Conservation (phyloP, 345 rosid species). For the Carallia pectinifolia region DNA sequence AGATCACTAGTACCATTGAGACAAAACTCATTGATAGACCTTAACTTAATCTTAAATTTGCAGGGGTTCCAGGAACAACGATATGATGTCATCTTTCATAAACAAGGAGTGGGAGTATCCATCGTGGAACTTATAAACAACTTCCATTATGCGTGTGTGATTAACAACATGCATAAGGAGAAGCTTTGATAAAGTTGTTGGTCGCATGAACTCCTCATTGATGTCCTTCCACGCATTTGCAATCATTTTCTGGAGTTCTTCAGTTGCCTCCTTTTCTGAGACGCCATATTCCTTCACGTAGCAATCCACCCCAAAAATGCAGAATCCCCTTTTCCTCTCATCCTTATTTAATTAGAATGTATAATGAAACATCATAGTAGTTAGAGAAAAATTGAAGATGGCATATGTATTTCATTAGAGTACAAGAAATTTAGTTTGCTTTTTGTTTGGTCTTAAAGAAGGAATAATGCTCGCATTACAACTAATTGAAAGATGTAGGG, state of each 20-base stretch:
- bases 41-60: too few species aligned
- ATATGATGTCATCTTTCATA: background rate
- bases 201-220: slow-evolving; percentile 15
- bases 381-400: too few species aligned
- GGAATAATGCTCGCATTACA: too few species aligned
- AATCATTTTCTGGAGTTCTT: background rate
- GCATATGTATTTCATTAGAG: too few species aligned
- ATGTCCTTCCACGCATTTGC: slow-evolving; percentile 15
- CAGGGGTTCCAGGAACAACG: background rate
- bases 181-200: background rate
- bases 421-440: too few species aligned
- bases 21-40: too few species aligned
- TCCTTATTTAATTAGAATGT: background rate
- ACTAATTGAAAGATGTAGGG: too few species aligned
- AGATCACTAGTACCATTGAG: too few species aligned
- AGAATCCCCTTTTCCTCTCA: slow-evolving; percentile 2
- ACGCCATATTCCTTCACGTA: slow-evolving; percentile 12
- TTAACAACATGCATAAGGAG: background rate
- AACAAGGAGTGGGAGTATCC: background rate
- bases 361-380: too few species aligned
- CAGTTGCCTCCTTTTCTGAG: background rate
- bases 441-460: too few species aligned
- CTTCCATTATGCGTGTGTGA: background rate
- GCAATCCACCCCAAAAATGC: background rate
- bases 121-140: background rate